Evolutionary conservation across 257 asterid species (phyloP), one percentile per base, ranked within the genome.

Genomic region (Gentiana straminea): DNA sequence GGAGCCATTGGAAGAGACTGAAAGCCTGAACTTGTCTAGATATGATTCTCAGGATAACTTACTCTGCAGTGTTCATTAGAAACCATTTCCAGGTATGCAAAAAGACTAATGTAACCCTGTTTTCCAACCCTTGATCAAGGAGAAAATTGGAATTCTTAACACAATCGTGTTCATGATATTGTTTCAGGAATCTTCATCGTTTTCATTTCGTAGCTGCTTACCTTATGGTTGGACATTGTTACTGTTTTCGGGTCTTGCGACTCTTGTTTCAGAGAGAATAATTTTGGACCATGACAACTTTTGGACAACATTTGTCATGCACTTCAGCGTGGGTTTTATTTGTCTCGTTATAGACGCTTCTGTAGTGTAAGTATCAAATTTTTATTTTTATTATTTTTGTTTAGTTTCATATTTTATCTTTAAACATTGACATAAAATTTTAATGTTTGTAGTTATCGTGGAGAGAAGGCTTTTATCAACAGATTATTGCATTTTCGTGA

Each of bases 1-100:
- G 24, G 24, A 41, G 46, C 46, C 46, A 41, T 41, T 41, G 46
- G 46, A 41, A 5, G 9, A 41, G 9, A 41, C 46, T 57, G 52
- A 37, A 58, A 69, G 74, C 83, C 90, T 88, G 81, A 73, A 80
- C 94, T 52, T 35, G 39, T 49, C 45, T 67, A 92, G 99, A 88
- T 82, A 92, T 88, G 97, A 67, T 80, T 72, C 70, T 83, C 68
- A 82, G 97, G 79, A 86, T 92, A 52, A 44, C 74, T 45, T 92
- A 85, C 69, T 92, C 97, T 5, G 89, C 84, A 47, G 57, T 75
- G 52, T 92, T 86, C 83, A 88, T 92, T 79, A 75, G 75, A 63
- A 73, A 76, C 51, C 86, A 79, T 76, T 88, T 92, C 76, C 73
- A 88, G 97, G 99, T 92, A 81, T 32, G 38, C 54, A 33, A 33